These are phyloP conservation scores for Lasiodiplodia gonubiensis DNA, from an alignment of 2,329 filamentous ascomycete genomes.

Conservation along the genomic window DNA sequence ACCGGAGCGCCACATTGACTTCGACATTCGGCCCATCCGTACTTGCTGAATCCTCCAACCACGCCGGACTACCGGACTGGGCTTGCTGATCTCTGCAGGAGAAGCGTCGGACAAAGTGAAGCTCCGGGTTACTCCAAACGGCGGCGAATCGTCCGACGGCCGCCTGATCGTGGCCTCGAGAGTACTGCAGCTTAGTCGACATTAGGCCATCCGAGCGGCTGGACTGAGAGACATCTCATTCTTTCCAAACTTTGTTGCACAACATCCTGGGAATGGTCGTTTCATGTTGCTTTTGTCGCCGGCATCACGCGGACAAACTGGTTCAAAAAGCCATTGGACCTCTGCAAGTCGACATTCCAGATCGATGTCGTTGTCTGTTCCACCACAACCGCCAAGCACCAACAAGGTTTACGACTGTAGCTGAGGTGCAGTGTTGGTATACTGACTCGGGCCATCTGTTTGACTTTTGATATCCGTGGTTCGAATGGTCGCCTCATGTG, in stretches of 20 bases:
- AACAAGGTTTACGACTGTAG: not conserved
- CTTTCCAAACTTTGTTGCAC: constrained; percentile 5
- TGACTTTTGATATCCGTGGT: not conserved
- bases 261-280: not conserved
- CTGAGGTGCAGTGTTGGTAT: not conserved
- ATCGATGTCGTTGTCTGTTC: not conserved
- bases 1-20: constrained; percentile 1
- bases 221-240: not conserved
- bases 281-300: constrained; percentile 7
- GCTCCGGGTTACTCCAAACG: constrained; percentile 5
- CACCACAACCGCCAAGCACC: not conserved
- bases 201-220: not conserved
- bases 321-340: not conserved
- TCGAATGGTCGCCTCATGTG: not conserved
- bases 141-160: not conserved
- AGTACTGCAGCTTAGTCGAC: not conserved
- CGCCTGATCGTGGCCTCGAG: not conserved
- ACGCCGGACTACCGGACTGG: not conserved
- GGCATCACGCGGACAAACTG: constrained; percentile 2
- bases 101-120: not conserved
- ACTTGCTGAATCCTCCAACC: no score
- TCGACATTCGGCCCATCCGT: no score
- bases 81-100: not conserved
- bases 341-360: not conserved
- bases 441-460: not conserved